phyloP scores from a whole-genome alignment of 2,329 filamentous ascomycete genomes.

The Pseudogymnoascus sp. region DNA sequence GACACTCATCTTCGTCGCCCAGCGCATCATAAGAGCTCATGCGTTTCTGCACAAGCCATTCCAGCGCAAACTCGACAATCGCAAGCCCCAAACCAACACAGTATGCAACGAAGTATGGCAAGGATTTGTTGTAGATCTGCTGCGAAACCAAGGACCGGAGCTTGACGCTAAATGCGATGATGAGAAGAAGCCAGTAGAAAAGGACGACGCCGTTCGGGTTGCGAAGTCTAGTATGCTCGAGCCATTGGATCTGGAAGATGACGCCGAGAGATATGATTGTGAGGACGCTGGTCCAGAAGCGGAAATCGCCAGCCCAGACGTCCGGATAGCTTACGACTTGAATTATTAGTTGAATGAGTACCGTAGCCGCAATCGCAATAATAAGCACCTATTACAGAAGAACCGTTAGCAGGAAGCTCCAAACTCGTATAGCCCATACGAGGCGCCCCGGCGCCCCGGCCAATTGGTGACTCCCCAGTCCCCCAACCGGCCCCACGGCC shows the following conservation, averaged over 20 bases:
- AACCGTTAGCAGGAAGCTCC: constrained; percentile 7
- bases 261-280: constrained; percentile 53
- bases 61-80: constrained; percentile 52
- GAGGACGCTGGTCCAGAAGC: constrained; percentile 61
- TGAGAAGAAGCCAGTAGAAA: constrained; percentile 64
- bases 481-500: background rate
- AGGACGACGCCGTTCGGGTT: constrained; percentile 63
- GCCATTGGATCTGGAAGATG: constrained; percentile 57
- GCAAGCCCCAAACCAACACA: constrained; percentile 51
- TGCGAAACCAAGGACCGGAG: constrained; percentile 59
- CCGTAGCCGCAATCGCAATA: constrained; percentile 45
- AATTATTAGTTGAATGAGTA: constrained; percentile 51
- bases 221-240: constrained; percentile 60
- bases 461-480: background rate
- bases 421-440: constrained; percentile 12
- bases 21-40: constrained; percentile 60
- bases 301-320: constrained; percentile 56
- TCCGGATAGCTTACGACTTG: constrained; percentile 51
- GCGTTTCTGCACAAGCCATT: constrained; percentile 62
- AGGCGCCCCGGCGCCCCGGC: background rate
- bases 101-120: constrained; percentile 57
- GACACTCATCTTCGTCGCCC: constrained; percentile 60
- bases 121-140: constrained; percentile 42
- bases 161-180: constrained; percentile 57
- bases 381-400: constrained; percentile 42